These are phyloP conservation scores for Tubosaeta sp. DNA, from an alignment of 768 basidiomycete genomes.

Conservation along the genomic window DNA sequence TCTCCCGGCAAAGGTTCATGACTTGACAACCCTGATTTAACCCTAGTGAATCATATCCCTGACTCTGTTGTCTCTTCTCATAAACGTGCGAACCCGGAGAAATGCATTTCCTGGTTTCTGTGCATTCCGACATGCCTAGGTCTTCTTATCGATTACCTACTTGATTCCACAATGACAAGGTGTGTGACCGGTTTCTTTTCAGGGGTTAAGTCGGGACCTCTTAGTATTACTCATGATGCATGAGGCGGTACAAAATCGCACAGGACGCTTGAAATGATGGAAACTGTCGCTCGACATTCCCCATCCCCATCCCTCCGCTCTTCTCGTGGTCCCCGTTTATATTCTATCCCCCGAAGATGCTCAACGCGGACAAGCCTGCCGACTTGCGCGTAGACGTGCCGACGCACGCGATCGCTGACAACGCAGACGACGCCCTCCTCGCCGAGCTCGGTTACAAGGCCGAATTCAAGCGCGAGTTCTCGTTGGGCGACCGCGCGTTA, in stretches of 20 bases:
- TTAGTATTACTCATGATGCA: too few relatives aligned
- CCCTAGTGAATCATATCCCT: too few relatives aligned
- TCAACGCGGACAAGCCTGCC: background rate
- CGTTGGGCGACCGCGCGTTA: conserved; percentile 38
- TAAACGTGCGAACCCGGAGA: too few relatives aligned
- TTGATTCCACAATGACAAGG: background rate
- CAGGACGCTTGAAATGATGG: background rate
- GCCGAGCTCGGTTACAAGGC: conserved; percentile 67
- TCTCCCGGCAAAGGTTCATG: too few relatives aligned
- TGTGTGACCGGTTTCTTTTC: background rate
- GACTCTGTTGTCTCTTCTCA: too few relatives aligned
- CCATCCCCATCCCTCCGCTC: too few relatives aligned
- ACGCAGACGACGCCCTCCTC: conserved; percentile 53
- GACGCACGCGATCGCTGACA: conserved; percentile 2
- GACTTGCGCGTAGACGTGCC: background rate
- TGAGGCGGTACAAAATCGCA: background rate
- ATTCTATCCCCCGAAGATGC: background rate
- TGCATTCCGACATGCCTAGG: background rate
- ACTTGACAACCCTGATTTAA: too few relatives aligned
- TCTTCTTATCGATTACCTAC: too few relatives aligned
- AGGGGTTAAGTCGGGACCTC: background rate
- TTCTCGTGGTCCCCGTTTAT: background rate
- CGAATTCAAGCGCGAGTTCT: conserved; percentile 73
- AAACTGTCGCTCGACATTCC: background rate
- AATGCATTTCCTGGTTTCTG: too few relatives aligned